Conservation (phyloP, 2,329 filamentous ascomycete species). For the Boeremia lycopersici region DNA sequence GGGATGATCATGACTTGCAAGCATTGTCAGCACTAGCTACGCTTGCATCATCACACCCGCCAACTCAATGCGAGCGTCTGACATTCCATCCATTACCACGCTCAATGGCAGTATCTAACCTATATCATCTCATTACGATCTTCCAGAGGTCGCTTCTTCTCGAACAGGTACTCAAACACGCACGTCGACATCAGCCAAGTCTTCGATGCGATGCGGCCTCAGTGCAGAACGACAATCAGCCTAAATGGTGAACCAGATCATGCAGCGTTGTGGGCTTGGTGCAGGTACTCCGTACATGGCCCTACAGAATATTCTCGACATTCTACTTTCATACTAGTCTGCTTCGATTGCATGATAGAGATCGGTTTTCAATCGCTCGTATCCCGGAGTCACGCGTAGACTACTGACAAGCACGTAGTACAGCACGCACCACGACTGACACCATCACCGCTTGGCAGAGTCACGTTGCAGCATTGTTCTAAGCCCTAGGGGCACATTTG, state of each 20-base stretch:
- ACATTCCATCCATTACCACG: neutral
- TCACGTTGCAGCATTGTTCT: neutral
- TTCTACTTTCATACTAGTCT: neutral
- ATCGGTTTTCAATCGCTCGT: neutral
- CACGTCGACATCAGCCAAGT: too few species aligned
- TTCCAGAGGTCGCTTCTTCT: too few species aligned
- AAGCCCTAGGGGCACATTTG: neutral
- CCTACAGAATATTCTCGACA: neutral
- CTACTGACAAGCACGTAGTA: neutral
- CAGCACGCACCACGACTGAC: neutral
- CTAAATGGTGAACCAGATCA: neutral
- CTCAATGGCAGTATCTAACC: neutral
- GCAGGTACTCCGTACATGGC: neutral
- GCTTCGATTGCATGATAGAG: neutral
- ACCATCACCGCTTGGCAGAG: neutral
- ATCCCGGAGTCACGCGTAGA: too few species aligned
- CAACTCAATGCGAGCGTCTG: neutral
- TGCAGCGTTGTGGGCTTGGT: neutral
- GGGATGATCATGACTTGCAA: too few species aligned
- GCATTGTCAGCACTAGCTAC: neutral
- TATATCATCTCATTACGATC: neutral
- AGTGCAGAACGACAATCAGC: neutral
- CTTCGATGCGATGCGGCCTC: neutral
- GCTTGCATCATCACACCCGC: neutral
- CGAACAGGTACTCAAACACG: too few species aligned